Evolutionary conservation across 495 filamentous ascomycete species (phyloP).

Genomic region (Hypomontagnella submonticulosa): DNA sequence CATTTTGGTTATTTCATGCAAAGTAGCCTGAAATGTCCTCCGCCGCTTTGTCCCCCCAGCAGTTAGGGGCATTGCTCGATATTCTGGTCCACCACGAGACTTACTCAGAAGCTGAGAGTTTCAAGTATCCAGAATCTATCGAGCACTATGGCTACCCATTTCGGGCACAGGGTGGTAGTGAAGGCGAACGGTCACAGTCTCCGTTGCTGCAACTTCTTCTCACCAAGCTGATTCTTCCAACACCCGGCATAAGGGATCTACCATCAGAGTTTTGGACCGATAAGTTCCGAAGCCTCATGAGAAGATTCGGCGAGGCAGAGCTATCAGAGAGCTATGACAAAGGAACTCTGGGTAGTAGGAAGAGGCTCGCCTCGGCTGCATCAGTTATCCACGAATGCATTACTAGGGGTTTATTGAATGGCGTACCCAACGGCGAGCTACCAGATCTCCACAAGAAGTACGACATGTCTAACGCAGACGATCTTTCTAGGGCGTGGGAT

Average conservation of each 20-base stretch:
- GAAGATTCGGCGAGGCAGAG: slow-evolving; percentile 65
- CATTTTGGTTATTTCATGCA: not conserved
- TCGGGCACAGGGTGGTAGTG: slow-evolving; percentile 17
- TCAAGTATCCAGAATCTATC: slow-evolving; percentile 66
- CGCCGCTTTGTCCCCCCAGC: slow-evolving; percentile 54
- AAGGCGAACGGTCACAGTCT: slow-evolving; percentile 50
- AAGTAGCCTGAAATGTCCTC: slow-evolving; percentile 30
- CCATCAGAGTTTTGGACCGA: slow-evolving; percentile 67
- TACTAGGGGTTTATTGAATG: slow-evolving; percentile 67
- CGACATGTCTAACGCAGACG: slow-evolving; percentile 62
- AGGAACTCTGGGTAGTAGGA: slow-evolving; percentile 69
- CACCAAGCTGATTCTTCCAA: slow-evolving; percentile 63
- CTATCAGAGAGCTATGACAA: slow-evolving; percentile 78
- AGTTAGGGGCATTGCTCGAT: slow-evolving; percentile 71
- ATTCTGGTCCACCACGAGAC: slow-evolving; percentile 73
- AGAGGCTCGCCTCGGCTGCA: slow-evolving; percentile 71
- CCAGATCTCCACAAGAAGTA: slow-evolving; percentile 57
- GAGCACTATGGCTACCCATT: slow-evolving; percentile 70
- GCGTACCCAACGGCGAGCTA: slow-evolving; percentile 48
- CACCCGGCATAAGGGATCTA: slow-evolving; percentile 68
- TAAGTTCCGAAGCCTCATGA: slow-evolving; percentile 58
- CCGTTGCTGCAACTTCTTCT: slow-evolving; percentile 70
- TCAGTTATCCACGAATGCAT: slow-evolving; percentile 69
- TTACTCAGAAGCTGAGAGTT: slow-evolving; percentile 69
- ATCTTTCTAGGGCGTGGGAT: slow-evolving; percentile 65